Percentiles rank a stretch among this genome's conserved stretches.
phyloP scores from a whole-genome alignment of 1,139 yeast genomes.

The Taphrina sp. region DNA sequence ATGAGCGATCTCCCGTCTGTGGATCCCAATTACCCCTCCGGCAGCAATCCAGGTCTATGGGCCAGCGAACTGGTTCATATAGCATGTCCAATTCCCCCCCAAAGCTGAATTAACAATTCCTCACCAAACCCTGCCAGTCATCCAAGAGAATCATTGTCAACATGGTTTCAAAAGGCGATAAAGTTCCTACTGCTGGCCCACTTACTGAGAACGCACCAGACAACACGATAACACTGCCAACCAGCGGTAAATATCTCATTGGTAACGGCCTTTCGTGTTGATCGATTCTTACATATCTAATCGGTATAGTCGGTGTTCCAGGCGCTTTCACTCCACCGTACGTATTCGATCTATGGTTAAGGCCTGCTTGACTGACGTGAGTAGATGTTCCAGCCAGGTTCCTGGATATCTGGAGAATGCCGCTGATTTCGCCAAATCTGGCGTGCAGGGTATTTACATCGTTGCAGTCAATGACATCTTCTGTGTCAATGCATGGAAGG shows the following conservation, averaged over 20 bases:
- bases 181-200: conserved; percentile 25
- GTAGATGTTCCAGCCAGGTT: conserved; percentile 64
- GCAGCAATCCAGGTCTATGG: too few species aligned
- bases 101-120: too few species aligned
- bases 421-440: conserved; percentile 60
- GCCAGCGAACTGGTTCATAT: too few species aligned
- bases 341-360: background rate
- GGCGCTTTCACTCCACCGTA: conserved; percentile 84
- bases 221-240: conserved; percentile 27
- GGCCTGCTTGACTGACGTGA: background rate
- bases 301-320: conserved; percentile 75
- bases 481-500: conserved; percentile 78
- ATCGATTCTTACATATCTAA: background rate
- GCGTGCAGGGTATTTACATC: conserved; percentile 58
- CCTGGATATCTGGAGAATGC: conserved; percentile 68
- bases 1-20: too few species aligned
- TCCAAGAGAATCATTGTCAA: too few species aligned
- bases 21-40: too few species aligned
- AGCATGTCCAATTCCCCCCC: too few species aligned
- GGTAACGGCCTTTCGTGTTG: conserved; percentile 3
- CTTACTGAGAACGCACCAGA: conserved; percentile 32
- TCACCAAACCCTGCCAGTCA: too few species aligned
- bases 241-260: conserved; percentile 22
- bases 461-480: conserved; percentile 84
- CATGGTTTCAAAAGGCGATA: conserved; percentile 11